Percentiles rank a stretch among this genome's conserved stretches.
Evolutionary conservation across 2,329 filamentous ascomycete genomes (phyloP).

Genomic region (Penicillium sp.): DNA sequence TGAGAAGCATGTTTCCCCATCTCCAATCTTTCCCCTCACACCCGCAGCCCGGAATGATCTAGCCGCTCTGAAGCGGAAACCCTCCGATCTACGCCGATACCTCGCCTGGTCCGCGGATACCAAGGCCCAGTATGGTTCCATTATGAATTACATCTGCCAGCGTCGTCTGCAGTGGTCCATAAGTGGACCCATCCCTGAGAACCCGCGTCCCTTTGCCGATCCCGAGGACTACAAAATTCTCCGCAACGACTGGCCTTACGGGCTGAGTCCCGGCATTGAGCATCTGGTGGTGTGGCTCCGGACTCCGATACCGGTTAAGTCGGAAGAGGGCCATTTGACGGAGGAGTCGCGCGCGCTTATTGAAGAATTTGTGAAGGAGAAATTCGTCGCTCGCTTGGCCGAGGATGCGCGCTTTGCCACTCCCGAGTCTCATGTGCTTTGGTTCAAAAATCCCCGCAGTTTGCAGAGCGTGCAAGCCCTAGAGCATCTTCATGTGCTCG

Average conservation of each 20-base stretch:
- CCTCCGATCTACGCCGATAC: constrained; percentile 59
- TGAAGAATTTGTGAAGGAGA: constrained; percentile 49
- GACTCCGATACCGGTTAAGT: constrained; percentile 48
- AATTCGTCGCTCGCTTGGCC: constrained; percentile 48
- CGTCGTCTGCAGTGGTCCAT: constrained; percentile 54
- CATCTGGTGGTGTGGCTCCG: constrained; percentile 61
- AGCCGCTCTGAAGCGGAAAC: constrained; percentile 56
- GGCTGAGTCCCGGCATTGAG: constrained; percentile 51
- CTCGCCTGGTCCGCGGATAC: constrained; percentile 57
- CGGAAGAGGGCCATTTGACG: constrained; percentile 50
- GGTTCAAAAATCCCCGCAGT: constrained; percentile 65
- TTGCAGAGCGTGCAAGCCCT: constrained; percentile 60
- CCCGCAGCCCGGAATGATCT: constrained; percentile 50
- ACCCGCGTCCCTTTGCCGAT: constrained; percentile 54
- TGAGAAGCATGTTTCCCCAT: constrained; percentile 28
- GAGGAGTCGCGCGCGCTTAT: constrained; percentile 49
- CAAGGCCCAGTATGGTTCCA: constrained; percentile 55
- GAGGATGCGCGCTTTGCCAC: constrained; percentile 32
- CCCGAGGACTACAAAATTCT: constrained; percentile 56
- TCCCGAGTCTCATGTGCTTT: constrained; percentile 51
- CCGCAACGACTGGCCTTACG: constrained; percentile 65
- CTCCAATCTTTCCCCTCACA: constrained; percentile 6
- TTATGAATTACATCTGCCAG: constrained; percentile 56
- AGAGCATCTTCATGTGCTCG: constrained; percentile 57
- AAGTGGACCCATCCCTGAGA: constrained; percentile 39